Conservation (phyloP, 2,329 filamentous ascomycete genomes). For the Cladobotryum mycophilum region DNA sequence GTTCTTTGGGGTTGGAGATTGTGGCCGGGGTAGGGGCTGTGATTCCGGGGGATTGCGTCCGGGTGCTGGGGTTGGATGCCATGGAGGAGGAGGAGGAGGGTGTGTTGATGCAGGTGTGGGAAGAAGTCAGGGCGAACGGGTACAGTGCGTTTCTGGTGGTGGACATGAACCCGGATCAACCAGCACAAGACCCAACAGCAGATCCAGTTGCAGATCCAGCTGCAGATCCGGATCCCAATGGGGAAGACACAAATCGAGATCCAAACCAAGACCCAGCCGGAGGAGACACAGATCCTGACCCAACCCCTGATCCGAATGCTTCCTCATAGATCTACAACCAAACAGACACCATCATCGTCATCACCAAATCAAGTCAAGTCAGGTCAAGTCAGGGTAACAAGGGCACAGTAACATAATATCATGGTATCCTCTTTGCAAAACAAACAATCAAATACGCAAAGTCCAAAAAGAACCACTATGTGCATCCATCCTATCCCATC, state of each 20-base stretch:
- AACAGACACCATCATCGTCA: not conserved
- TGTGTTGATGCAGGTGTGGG: conserved; percentile 17
- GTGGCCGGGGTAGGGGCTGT: conserved; percentile 6
- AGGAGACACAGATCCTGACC: not conserved
- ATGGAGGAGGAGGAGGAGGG: conserved; percentile 16
- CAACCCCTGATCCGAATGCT: no score
- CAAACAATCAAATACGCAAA: conserved; percentile 7
- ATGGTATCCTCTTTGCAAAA: not conserved
- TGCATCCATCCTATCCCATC: not conserved
- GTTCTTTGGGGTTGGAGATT: not conserved
- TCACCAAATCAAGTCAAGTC: not conserved
- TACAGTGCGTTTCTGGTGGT: conserved; percentile 20
- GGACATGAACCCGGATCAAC: conserved; percentile 12
- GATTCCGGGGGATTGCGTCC: conserved; percentile 20
- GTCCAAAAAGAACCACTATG: conserved; percentile 6
- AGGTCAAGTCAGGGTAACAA: not conserved
- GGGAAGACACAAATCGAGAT: not conserved
- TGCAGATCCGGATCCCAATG: no score
- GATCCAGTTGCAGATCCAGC: no score
- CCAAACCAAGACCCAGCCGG: no score
- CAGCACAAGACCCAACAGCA: no score
- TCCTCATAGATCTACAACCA: no score
- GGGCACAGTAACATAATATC: not conserved
- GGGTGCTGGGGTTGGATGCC: conserved; percentile 23
- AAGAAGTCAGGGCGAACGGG: conserved; percentile 7